These are phyloP conservation scores for Lentinus brumalis DNA, from an alignment of 768 basidiomycete genomes.

Conservation along the genomic window DNA sequence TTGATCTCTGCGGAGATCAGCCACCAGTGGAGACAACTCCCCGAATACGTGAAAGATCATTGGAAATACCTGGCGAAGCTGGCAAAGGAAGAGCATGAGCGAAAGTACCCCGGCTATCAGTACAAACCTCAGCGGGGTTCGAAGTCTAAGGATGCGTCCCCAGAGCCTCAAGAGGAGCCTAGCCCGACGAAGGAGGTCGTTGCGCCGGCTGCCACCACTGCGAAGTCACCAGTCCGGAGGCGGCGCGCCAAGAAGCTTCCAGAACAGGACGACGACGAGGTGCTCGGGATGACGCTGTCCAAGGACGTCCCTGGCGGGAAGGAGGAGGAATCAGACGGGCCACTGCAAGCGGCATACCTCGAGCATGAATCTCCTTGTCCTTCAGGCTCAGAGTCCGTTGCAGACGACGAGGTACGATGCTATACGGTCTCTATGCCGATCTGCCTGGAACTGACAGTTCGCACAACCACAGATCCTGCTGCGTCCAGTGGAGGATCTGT, in stretches of 20 bases:
- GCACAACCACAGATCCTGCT: too few species aligned
- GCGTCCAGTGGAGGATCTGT: too few species aligned
- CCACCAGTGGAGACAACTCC: background rate
- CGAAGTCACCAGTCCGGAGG: background rate
- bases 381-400: background rate
- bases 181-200: background rate
- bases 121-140: background rate
- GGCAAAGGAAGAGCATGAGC: constrained; percentile 11
- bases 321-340: too few species aligned
- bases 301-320: too few species aligned
- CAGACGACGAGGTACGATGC: background rate
- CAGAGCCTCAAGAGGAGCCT: background rate
- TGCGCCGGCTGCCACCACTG: background rate
- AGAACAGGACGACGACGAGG: too few species aligned
- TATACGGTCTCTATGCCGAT: too few species aligned
- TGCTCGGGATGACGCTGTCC: too few species aligned
- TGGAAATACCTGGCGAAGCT: constrained; percentile 11
- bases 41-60: background rate
- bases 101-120: constrained; percentile 16
- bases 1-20: background rate
- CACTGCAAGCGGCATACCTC: too few species aligned
- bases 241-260: too few species aligned
- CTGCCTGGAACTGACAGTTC: too few species aligned
- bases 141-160: background rate
- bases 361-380: background rate